Evolutionary conservation across 2,329 filamentous ascomycete species (phyloP).

Genomic region (Neonectria hederae): DNA sequence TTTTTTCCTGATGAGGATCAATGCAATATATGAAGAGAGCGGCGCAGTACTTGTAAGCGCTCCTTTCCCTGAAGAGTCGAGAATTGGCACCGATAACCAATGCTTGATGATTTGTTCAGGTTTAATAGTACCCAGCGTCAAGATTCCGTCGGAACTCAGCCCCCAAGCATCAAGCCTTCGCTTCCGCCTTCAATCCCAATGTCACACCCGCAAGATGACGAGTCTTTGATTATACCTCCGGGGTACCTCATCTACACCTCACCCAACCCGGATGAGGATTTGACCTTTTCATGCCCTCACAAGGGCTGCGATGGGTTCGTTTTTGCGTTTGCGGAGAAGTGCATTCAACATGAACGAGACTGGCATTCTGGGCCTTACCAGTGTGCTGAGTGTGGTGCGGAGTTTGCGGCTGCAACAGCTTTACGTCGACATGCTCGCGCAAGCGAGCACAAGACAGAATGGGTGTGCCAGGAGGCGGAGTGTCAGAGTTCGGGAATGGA

Average conservation of each 20-base stretch:
- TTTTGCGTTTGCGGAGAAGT: conserved; percentile 32
- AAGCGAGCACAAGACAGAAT: conserved; percentile 25
- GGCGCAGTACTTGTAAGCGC: not conserved
- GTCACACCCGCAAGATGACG: not conserved
- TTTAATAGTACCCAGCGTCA: not conserved
- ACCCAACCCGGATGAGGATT: conserved; percentile 24
- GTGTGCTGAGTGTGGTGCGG: conserved; percentile 33
- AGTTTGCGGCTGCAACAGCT: conserved; percentile 36
- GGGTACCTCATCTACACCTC: conserved; percentile 26
- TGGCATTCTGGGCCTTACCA: conserved; percentile 38
- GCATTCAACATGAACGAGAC: conserved; percentile 35
- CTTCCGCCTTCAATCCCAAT: not conserved
- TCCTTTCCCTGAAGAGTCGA: not conserved
- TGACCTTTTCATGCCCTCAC: conserved; percentile 37
- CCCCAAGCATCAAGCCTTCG: not conserved
- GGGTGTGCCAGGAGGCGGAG: conserved; percentile 15
- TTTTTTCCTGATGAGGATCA: not conserved
- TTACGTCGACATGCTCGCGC: conserved; percentile 29
- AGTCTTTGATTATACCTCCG: conserved; percentile 6
- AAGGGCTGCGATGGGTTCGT: conserved; percentile 39
- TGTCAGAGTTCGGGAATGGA: conserved; percentile 11
- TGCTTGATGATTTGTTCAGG: not conserved
- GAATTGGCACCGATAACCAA: not conserved
- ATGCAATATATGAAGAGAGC: not conserved
- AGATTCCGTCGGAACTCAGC: not conserved